Evolutionary conservation across 2,329 filamentous ascomycete species (phyloP), one percentile per base, ranked within the genome.

Genomic region (Endocalyx cinctus): DNA sequence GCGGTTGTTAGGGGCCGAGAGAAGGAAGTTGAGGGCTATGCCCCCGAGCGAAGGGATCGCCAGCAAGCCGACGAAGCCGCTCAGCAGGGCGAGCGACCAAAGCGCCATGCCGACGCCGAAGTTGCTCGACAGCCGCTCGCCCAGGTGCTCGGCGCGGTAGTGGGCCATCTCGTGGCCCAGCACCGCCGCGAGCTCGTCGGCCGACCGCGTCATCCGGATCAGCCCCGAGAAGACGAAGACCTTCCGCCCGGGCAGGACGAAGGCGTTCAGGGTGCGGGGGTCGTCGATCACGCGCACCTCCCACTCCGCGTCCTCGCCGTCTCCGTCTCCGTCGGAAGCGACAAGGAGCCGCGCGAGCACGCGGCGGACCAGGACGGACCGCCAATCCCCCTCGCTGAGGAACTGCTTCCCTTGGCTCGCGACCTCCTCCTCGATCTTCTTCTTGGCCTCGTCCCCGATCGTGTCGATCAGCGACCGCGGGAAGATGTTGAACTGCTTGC

Each of bases 161-260:
- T 90, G 85, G 13, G 84, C 82, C 40, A 89, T 85, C 63, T 89
- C 85, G 58, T 89, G 85, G 11, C 83, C 82, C 11, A 90, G 66
- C 3, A 90, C 82, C 2, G 84, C 77, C 5, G 85, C 85, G 17
- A 90, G 66, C 4, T 78, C 80, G 52, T 82, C 74, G 36, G 87
- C 82, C 47, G 67, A 78, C 33, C 69, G 54, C 38, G 81, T 82
- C 15, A 87, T 63, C n/a, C 72, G 69, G 34, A 89, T 58, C 19
- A 90, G 78, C 23, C 85, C 84, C 42, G 77, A 82, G 52, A 79
- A 83, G 2, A 90, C 84, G 53, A 89, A 89, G 1, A 90, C 84
- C 48, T 88, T 87, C 16, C 84, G 84, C 5, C 79, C 84, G 0
- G 85, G 84, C 5, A 87, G 70, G 2, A 90, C 84, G 51, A 89